Conservation (phyloP, 208 protist species). For the Lotmaria passim region DNA sequence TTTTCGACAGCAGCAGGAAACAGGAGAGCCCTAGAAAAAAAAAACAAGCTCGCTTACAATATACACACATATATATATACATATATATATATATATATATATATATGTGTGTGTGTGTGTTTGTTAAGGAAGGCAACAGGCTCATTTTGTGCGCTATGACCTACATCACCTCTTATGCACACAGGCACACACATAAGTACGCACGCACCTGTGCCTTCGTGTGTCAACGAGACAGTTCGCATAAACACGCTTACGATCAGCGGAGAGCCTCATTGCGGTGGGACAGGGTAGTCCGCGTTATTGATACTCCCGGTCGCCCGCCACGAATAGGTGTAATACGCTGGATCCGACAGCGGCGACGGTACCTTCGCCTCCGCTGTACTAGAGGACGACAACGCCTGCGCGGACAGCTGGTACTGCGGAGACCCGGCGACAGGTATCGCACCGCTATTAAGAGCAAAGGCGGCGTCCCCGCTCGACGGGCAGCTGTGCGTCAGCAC, state of each 20-base stretch:
- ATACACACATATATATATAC: too few relatives aligned
- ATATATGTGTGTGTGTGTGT: too few relatives aligned
- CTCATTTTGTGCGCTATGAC: too few relatives aligned
- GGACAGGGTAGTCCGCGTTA: not conserved
- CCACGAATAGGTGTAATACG: not conserved
- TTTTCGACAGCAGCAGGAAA: too few relatives aligned
- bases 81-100: too few relatives aligned
- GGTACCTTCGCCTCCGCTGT: not conserved
- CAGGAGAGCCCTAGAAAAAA: too few relatives aligned
- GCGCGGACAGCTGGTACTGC: slow-evolving; percentile 9
- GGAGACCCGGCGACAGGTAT: not conserved
- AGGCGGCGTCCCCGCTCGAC: not conserved
- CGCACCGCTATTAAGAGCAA: not conserved
- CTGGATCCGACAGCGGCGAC: not conserved
- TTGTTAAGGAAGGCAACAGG: not conserved
- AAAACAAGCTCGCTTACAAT: too few relatives aligned
- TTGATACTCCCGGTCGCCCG: not conserved
- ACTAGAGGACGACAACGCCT: not conserved
- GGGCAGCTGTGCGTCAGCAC: not conserved
- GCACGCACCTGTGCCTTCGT: not conserved
- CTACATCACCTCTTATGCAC: too few relatives aligned
- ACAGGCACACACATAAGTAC: not conserved
- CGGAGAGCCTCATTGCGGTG: not conserved
- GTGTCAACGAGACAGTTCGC: not conserved
- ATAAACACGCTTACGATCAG: not conserved